Conservation (phyloP, 345 rosid genomes). For the Salix suchowensis region DNA sequence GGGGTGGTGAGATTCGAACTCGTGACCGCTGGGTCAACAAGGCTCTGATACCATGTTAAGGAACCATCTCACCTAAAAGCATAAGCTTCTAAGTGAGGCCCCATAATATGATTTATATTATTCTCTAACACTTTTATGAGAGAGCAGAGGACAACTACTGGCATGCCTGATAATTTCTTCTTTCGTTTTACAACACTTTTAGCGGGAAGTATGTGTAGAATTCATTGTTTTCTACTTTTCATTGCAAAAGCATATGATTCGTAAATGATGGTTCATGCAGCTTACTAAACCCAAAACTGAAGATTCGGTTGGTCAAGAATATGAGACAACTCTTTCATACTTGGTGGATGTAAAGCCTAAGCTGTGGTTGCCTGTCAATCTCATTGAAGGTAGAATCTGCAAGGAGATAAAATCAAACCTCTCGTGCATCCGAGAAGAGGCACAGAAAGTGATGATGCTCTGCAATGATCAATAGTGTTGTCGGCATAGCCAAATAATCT, state of each 20-base stretch:
- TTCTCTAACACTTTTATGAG: too few relatives aligned
- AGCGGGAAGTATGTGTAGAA: background rate
- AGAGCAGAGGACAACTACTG: too few relatives aligned
- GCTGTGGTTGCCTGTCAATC: slow-evolving; percentile 68
- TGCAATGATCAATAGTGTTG: slow-evolving; percentile 8
- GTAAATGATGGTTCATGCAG: slow-evolving; percentile 33
- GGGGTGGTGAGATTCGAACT: too few relatives aligned
- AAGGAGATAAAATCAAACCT: slow-evolving; percentile 70
- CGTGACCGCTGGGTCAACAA: too few relatives aligned
- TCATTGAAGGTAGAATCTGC: slow-evolving; percentile 78
- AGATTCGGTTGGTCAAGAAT: slow-evolving; percentile 35
- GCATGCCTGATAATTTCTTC: too few relatives aligned
- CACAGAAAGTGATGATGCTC: slow-evolving; percentile 33
- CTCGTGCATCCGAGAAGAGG: slow-evolving; percentile 55
- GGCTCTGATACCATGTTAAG: too few relatives aligned
- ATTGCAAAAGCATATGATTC: background rate
- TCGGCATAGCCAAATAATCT: background rate
- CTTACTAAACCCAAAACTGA: slow-evolving; percentile 25
- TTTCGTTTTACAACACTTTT: background rate
- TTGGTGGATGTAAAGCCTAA: slow-evolving; percentile 71
- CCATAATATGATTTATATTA: too few relatives aligned
- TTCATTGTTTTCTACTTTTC: background rate
- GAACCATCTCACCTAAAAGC: too few relatives aligned
- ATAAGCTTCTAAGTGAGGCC: too few relatives aligned
- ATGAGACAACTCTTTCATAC: slow-evolving; percentile 56